Evolutionary conservation across 129 eudicot species (phyloP), one percentile per base, ranked within the genome.

Genomic region (Kitagawia praeruptora): DNA sequence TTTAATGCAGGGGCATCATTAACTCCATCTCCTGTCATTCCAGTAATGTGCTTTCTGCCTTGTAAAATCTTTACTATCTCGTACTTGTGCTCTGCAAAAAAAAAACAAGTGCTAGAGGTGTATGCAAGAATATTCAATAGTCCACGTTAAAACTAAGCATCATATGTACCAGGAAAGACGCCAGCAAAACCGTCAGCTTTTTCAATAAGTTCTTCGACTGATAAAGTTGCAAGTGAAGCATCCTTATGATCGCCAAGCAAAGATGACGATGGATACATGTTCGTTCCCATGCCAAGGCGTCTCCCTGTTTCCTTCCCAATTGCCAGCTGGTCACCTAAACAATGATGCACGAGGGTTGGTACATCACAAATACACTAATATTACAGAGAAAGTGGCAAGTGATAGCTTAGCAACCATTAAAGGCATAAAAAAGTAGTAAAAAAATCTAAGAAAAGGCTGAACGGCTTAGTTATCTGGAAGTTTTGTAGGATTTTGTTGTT

Each of bases 121-220:
- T 8, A 58, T 58, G 34, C 67, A 25, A 58, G 34, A 58, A 58
- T n/a, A 58, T 21, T 58, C 5, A 23, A n/a, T n/a, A 58, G 67
- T 58, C 21, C 8, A 14, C 67, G 10, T 25, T n/a, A 58, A 58
- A 54, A 58, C 2, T n/a, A 58, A n/a, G 67, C 34, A 58, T 66
- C 39, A 6, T 25, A 27, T 27, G 8, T 45, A 92, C 97, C 97
- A 69, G 97, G 97, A 75, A 92, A 92, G 42, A 92, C 97, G 69
- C 97, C 97, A 21, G 97, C 97, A 85, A 92, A 92, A 49, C 97
- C 97, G 75, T 92, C 97, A 8, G 97, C 97, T 84, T 92, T 92
- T 87, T 92, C 97, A 12, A 92, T 92, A 80, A 92, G 80, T 84
- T 92, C 97, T 77, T 92, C 97, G 64, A 92, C 64, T 14, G 97